Conservation (phyloP, 2,329 filamentous ascomycete genomes). For the Ophiocordyceps unilateralis region DNA sequence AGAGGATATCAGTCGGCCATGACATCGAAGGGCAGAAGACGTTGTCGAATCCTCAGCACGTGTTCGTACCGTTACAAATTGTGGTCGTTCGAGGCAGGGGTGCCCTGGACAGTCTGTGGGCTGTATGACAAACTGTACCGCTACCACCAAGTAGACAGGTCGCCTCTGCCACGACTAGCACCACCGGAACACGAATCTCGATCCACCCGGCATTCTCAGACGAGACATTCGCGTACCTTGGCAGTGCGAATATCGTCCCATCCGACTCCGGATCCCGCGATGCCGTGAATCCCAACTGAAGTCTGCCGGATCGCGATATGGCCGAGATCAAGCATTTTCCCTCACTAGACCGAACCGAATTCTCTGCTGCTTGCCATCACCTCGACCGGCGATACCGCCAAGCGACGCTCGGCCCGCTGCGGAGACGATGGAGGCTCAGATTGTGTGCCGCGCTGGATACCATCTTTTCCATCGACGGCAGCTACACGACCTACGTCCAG, state of each 20-base stretch:
- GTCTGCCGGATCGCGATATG: background rate
- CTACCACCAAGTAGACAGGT: background rate
- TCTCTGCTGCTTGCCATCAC: conserved; percentile 45
- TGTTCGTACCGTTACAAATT: background rate
- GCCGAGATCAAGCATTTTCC: conserved; percentile 38
- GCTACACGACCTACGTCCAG: conserved; percentile 35
- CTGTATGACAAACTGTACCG: background rate
- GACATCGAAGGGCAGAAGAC: no score
- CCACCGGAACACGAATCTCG: background rate
- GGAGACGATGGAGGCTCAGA: conserved; percentile 36
- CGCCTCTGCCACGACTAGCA: background rate
- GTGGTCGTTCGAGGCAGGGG: background rate
- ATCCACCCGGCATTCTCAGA: background rate
- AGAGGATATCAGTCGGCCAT: background rate
- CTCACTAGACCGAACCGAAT: conserved; percentile 42
- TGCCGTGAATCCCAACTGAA: background rate
- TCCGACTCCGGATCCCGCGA: background rate
- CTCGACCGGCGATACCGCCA: conserved; percentile 41
- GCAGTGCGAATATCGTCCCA: background rate
- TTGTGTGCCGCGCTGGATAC: conserved; percentile 33
- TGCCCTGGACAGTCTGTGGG: background rate
- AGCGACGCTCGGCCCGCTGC: conserved; percentile 36
- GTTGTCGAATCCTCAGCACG: background rate
- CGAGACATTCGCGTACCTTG: background rate
- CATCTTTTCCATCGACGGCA: conserved; percentile 21